Base-by-base conservation (phyloP, 495 filamentous ascomycete genomes). In the Tuber magnatum region DNA sequence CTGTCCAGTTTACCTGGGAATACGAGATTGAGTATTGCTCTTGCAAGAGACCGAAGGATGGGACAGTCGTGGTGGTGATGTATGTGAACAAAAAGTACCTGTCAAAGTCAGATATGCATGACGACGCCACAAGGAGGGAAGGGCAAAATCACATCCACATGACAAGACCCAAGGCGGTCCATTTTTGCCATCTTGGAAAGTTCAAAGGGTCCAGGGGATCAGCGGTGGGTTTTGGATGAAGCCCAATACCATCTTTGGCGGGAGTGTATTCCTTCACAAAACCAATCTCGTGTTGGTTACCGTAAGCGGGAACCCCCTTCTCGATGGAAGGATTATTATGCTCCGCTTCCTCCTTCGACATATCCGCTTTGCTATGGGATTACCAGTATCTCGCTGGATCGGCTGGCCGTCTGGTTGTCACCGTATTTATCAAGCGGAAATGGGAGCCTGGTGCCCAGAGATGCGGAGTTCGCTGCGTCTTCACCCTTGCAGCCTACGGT, bases 71-170 rank as follows among this genome's bases (percentile, higher is more conserved):
- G 0, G 89, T 90, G 6, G 88, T 90, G 69, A 89, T 85, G 80
- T 90, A 90, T 18, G 89, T 90, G 82, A 90, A 89, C 72, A 90
- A 84, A 80, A 89, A 90, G 80, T 90, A 90, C 82, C 87, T 88
- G 51, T n/a, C 8, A 65, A 39, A 14, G 69, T 65, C 69, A 65
- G 44, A 68, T 42, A 72, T 42, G 51, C 41, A 69, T 61, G 32
- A 72, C 6, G 44, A 43, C 43, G 2, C 39, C 7, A n/a, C 28
- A 61, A 40, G 4, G 24, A 32, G 20, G 68, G 44, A 73, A 20
- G 51, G 51, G 42, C 28, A 41, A 48, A 80, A 84, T 74, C 81
- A 89, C 85, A 88, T 86, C 74, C 85, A 83, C 89, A 90, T 90
- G 18, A 90, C 87, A 80, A 90, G 88, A 7, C 83, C 83, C 10